These are phyloP conservation scores for Chaetoceros tenuissimus DNA, from an alignment of 108 stramenopile species.

Conservation along the genomic window DNA sequence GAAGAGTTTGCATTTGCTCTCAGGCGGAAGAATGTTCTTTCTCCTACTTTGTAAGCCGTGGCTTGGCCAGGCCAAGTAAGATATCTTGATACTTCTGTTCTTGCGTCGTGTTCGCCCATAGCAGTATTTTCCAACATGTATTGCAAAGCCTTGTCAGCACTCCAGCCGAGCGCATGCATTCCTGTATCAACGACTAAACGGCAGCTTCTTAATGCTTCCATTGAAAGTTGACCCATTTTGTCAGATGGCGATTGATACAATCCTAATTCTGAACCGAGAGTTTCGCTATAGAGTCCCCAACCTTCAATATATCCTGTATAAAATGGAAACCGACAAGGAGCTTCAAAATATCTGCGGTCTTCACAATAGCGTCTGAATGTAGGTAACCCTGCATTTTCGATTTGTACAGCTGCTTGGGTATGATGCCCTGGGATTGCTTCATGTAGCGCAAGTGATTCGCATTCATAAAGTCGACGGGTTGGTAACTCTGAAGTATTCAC, in stretches of 20 bases:
- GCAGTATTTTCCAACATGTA: slow-evolving; percentile 49
- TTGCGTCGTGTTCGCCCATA: slow-evolving; percentile 52
- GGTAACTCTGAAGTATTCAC: slow-evolving; percentile 38
- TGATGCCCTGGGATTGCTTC: slow-evolving; percentile 59
- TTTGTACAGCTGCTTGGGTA: slow-evolving; percentile 39
- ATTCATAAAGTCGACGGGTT: slow-evolving; percentile 36
- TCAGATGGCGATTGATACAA: slow-evolving; percentile 38
- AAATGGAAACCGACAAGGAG: slow-evolving; percentile 51
- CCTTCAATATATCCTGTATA: slow-evolving; percentile 61
- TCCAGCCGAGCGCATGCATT: slow-evolving; percentile 49
- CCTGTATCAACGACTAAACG: slow-evolving; percentile 55
- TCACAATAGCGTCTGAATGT: slow-evolving; percentile 34
- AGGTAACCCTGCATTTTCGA: slow-evolving; percentile 22
- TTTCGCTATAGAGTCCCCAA: slow-evolving; percentile 38
- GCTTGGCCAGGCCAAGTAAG: slow-evolving; percentile 59
- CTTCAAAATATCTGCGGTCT: slow-evolving; percentile 49
- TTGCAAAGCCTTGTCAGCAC: slow-evolving; percentile 30
- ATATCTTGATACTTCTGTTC: slow-evolving; percentile 39
- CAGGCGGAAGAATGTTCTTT: slow-evolving; percentile 31
- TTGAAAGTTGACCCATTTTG: slow-evolving; percentile 40
- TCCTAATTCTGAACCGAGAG: slow-evolving; percentile 36
- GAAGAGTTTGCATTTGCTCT: slow-evolving; percentile 23
- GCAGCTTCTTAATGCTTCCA: slow-evolving; percentile 41
- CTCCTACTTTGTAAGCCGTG: slow-evolving; percentile 53
- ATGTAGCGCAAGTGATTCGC: slow-evolving; percentile 36